Evolutionary conservation across 495 filamentous ascomycete genomes (phyloP).

Genomic region (Aspergillus sclerotiicarbonarius): DNA sequence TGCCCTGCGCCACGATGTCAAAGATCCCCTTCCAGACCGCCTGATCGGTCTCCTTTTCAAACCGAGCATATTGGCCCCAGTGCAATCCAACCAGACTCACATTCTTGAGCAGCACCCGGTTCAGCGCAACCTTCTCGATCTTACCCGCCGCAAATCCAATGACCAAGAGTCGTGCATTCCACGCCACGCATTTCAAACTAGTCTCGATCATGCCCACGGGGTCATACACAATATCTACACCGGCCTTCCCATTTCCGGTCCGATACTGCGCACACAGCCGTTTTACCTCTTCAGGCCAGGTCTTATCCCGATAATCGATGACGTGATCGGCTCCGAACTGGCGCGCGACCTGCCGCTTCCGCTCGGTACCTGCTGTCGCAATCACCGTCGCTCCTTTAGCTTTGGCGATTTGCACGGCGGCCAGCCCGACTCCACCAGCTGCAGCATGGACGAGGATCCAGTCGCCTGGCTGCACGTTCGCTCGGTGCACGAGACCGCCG

Average conservation of each 20-base stretch:
- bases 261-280: slow-evolving; percentile 51
- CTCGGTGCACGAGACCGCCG: slow-evolving; percentile 75
- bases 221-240: slow-evolving; percentile 89
- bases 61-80: slow-evolving; percentile 80
- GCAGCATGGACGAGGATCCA: slow-evolving; percentile 91
- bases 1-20: slow-evolving; percentile 70
- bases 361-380: slow-evolving; percentile 75
- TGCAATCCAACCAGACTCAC: slow-evolving; percentile 86
- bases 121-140: slow-evolving; percentile 90
- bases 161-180: slow-evolving; percentile 84
- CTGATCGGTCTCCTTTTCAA: slow-evolving; percentile 68
- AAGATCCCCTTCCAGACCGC: slow-evolving; percentile 81
- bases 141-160: slow-evolving; percentile 86
- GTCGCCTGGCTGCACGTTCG: slow-evolving; percentile 73
- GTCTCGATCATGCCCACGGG: slow-evolving; percentile 83
- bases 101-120: slow-evolving; percentile 91
- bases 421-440: slow-evolving; percentile 86
- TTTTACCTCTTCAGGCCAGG: slow-evolving; percentile 78
- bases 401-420: slow-evolving; percentile 92
- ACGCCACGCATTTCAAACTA: slow-evolving; percentile 82
- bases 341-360: slow-evolving; percentile 75
- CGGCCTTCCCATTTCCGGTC: slow-evolving; percentile 61
- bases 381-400: slow-evolving; percentile 86
- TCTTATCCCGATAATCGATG: slow-evolving; percentile 67
- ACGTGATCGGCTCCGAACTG: slow-evolving; percentile 81